Evolutionary conservation across 2,329 filamentous ascomycete genomes (phyloP).

Genomic region (Phialemonium atrogriseum): DNA sequence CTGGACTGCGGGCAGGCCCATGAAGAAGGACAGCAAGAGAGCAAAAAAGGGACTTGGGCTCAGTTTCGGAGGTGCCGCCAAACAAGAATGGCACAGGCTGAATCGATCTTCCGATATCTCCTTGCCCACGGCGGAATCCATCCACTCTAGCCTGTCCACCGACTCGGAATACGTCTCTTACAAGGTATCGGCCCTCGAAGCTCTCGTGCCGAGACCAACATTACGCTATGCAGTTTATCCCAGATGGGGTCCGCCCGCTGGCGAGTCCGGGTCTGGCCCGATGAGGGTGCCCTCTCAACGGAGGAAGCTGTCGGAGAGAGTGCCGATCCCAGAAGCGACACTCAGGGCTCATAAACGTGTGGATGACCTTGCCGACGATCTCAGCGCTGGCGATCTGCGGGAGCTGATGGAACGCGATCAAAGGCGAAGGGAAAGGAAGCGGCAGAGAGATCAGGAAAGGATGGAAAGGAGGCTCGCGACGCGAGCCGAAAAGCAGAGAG

Average conservation of each 20-base stretch:
- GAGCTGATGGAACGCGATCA: constrained; percentile 87
- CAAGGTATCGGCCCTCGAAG: constrained; percentile 69
- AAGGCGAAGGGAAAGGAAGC: constrained; percentile 69
- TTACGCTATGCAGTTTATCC: constrained; percentile 65
- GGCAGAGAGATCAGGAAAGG: constrained; percentile 57
- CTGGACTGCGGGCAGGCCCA: constrained; percentile 50
- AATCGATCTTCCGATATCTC: constrained; percentile 65
- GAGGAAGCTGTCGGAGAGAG: constrained; percentile 40
- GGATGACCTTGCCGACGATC: constrained; percentile 70
- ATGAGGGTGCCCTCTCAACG: constrained; percentile 41
- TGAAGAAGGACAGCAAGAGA: constrained; percentile 58
- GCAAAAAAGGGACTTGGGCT: constrained; percentile 44
- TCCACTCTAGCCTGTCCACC: constrained; percentile 69
- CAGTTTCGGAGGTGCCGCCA: constrained; percentile 16
- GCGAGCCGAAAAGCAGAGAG: constrained; percentile 54
- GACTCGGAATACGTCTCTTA: constrained; percentile 69
- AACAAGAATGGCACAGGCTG: constrained; percentile 40
- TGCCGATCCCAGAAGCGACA: constrained; percentile 52
- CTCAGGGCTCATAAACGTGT: constrained; percentile 54
- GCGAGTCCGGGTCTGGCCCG: constrained; percentile 32
- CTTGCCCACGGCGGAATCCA: constrained; percentile 63
- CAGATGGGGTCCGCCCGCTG: constrained; percentile 41
- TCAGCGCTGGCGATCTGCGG: constrained; percentile 76
- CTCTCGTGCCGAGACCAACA: constrained; percentile 79
- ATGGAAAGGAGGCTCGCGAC: constrained; percentile 56